Evolutionary conservation across 2,329 filamentous ascomycete species (phyloP).

Genomic region (Verticillium nubilum): DNA sequence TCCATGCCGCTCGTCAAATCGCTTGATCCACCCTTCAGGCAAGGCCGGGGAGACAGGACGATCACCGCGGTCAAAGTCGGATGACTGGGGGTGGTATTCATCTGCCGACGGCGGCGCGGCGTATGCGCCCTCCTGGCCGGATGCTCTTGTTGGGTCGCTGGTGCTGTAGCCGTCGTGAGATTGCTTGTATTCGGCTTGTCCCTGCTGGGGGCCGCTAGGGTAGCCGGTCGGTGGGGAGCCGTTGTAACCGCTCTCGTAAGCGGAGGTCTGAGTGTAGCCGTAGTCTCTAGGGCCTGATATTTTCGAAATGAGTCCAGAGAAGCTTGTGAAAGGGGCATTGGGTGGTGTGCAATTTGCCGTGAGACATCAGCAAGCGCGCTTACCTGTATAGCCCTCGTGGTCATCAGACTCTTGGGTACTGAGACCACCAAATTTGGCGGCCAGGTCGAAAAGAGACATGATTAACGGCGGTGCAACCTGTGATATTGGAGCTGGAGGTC

Average conservation of each 20-base stretch:
- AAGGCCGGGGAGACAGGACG: constrained; percentile 32
- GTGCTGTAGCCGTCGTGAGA: constrained; percentile 7
- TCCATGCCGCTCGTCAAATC: constrained; percentile 48
- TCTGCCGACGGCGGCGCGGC: constrained; percentile 7
- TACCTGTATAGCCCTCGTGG: constrained; percentile 8
- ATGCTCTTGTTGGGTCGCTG: constrained; percentile 5
- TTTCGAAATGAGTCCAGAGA: not conserved
- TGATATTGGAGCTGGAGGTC: not conserved
- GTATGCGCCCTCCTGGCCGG: constrained; percentile 8
- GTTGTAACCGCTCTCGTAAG: constrained; percentile 5
- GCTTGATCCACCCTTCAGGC: constrained; percentile 47
- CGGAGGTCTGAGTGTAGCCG: constrained; percentile 9
- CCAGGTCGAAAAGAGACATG: constrained; percentile 29
- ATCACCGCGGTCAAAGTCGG: constrained; percentile 10
- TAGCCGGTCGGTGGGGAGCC: constrained; percentile 11
- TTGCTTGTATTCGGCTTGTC: constrained; percentile 9
- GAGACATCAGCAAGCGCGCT: not conserved
- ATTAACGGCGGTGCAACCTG: too few species aligned
- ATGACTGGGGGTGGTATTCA: constrained; percentile 1
- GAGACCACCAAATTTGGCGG: constrained; percentile 33
- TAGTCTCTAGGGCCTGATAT: constrained; percentile 6
- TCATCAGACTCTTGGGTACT: constrained; percentile 25
- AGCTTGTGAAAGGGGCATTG: not conserved
- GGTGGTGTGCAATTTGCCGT: not conserved
- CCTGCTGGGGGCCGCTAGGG: constrained; percentile 10